Conservation (phyloP, 352 stramenopile genomes). For the Proteromonas lacertae region DNA sequence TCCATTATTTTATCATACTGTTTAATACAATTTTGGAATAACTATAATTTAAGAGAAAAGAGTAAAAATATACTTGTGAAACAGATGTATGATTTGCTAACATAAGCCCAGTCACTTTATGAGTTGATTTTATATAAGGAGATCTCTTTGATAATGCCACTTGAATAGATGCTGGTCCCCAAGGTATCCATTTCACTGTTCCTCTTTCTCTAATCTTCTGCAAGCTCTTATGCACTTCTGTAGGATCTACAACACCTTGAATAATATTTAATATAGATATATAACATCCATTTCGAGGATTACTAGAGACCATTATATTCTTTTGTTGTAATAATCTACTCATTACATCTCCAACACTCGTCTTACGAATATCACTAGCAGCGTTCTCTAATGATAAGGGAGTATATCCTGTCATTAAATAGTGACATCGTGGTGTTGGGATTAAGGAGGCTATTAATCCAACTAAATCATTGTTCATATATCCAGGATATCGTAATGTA, state of each 20-base stretch:
- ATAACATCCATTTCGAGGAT: constrained; percentile 77
- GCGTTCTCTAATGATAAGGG: constrained; percentile 62
- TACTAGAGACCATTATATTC: constrained; percentile 98
- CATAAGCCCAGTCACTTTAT: constrained; percentile 90
- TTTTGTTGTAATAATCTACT: constrained; percentile 57
- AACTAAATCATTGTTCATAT: constrained; percentile 99
- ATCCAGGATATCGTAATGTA: constrained; percentile 67
- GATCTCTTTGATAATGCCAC: constrained; percentile 83
- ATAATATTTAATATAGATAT: constrained; percentile 99
- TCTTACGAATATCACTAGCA: constrained; percentile 58
- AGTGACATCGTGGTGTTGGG: constrained; percentile 89
- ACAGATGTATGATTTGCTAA: constrained; percentile 96
- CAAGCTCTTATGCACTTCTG: constrained; percentile 86
- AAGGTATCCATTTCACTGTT: constrained; percentile 85
- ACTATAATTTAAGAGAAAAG: constrained; percentile 12
- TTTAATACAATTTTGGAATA: constrained; percentile 49
- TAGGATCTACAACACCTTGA: constrained; percentile 89
- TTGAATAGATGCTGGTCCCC: constrained; percentile 90
- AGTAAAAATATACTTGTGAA: constrained; percentile 16
- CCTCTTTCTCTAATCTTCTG: constrained; percentile 87
- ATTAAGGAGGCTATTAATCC: constrained; percentile 85
- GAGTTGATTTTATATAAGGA: constrained; percentile 70
- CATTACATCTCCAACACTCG: constrained; percentile 95
- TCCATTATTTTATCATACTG: constrained; percentile 89
- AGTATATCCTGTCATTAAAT: constrained; percentile 98